phyloP scores from a whole-genome alignment of 768 basidiomycete species.

The Boletales sp. region DNA sequence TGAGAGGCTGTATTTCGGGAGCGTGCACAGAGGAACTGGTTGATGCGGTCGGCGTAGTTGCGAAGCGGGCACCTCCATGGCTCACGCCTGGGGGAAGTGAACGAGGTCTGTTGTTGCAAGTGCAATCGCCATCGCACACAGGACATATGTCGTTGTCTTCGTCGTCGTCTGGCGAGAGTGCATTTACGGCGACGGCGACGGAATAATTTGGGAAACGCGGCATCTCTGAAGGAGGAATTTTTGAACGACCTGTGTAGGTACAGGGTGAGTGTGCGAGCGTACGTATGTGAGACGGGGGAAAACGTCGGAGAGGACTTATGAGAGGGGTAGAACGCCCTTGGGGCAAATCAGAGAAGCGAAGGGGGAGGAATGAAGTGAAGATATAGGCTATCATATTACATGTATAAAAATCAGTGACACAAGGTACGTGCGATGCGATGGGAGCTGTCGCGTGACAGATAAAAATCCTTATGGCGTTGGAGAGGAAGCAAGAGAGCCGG shows the following conservation, averaged over 20 bases:
- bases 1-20: constrained; percentile 40
- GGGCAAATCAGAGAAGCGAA: constrained; percentile 23
- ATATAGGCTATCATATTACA: constrained; percentile 33
- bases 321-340: constrained; percentile 9
- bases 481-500: constrained; percentile 15
- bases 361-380: constrained; percentile 9
- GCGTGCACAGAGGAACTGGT: constrained; percentile 30
- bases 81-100: constrained; percentile 27
- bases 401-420: constrained; percentile 36
- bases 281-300: constrained; percentile 19
- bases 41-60: constrained; percentile 37
- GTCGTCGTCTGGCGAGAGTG: constrained; percentile 48
- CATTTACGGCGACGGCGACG: constrained; percentile 45
- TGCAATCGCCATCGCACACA: constrained; percentile 88
- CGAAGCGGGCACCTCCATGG: constrained; percentile 37
- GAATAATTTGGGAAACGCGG: constrained; percentile 68
- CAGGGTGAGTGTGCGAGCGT: constrained; percentile 22
- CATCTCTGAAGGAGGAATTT: constrained; percentile 59
- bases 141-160: constrained; percentile 88
- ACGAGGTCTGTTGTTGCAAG: constrained; percentile 54
- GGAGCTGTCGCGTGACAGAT: constrained; percentile 35
- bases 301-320: constrained; percentile 27
- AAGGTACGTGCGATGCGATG: constrained; percentile 28
- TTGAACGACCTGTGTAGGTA: constrained; percentile 35
- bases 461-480: constrained; percentile 25